Base-by-base conservation (phyloP, 164 flowering plant genomes). In the Aristolochia fimbriata region DNA sequence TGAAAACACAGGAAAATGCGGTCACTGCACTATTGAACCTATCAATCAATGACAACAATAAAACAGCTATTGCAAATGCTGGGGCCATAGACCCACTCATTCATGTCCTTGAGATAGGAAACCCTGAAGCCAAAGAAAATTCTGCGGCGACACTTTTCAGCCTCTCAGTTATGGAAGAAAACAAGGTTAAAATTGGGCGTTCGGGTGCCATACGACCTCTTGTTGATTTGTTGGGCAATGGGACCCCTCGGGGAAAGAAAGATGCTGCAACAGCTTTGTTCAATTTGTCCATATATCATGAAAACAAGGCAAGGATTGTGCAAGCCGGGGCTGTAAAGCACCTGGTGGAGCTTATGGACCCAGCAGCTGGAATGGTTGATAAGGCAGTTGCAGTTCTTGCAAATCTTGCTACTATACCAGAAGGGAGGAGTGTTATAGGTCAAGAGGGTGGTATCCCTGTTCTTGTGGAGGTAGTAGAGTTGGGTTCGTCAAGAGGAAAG, bases 191-290 rank as follows among this genome's bases (percentile, higher is more conserved):
- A 17, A 89, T 92, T 21, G 98, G 98, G 21, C 85, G 81, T 22
- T 90, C 96, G 21, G 96, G 91, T 25, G 98, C 96, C 10, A 81
- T 92, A 65, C 87, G 85, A 8, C 77, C 88, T 48, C 87, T 92
- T 7, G 79, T 92, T 58, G 82, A 76, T 15, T 65, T 92, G 60
- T 83, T 92, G 50, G 74, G 83, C 55, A 78, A 80, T 20, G 98
- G 98, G 21, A 82, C 89, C 17, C 96, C 88, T 13, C 72, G 96
- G 65, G 98, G 98, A 11, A 92, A 87, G 73, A 92, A 87, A 63
- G 98, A 92, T 69, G 98, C 98, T 47, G 96, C 98, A 13, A 92
- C 96, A 0, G 98, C 96, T 21, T 82, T 92, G 33, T 92, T 92
- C 58, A 89, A 88, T 68, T 88, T 92, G 19, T 84, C 82, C 12